phyloP scores from a whole-genome alignment of 352 stramenopile species.

The Phytophthora pistaciae region DNA sequence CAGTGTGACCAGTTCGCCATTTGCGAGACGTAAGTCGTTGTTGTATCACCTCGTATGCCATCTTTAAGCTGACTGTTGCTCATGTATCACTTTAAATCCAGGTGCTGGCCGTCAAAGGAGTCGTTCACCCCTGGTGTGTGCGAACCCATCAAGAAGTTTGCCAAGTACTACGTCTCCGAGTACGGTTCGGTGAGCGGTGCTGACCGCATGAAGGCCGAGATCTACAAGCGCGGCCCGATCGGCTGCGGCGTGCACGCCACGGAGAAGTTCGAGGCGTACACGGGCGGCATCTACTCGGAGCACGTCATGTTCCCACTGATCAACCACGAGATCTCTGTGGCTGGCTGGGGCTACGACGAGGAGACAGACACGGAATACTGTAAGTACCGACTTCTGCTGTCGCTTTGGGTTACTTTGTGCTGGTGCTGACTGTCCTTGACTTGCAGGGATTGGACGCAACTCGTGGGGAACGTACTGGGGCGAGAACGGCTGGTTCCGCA shows the following conservation, averaged over 20 bases:
- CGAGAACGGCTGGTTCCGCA: constrained; percentile 93
- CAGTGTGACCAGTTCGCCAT: constrained; percentile 79
- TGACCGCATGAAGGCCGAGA: constrained; percentile 93
- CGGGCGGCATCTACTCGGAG: constrained; percentile 86
- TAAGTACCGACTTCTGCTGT: constrained; percentile 36
- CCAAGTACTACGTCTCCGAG: constrained; percentile 92
- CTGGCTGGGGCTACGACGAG: constrained; percentile 89
- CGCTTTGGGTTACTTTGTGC: neutral
- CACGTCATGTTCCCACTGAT: constrained; percentile 83
- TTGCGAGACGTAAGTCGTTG: constrained; percentile 77
- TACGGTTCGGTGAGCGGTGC: constrained; percentile 89
- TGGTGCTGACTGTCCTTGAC: neutral
- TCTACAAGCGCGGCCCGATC: constrained; percentile 92
- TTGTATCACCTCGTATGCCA: neutral
- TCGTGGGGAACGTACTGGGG: constrained; percentile 95
- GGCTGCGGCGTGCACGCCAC: constrained; percentile 91
- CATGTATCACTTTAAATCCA: constrained; percentile 19
- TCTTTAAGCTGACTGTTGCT: constrained; percentile 6
- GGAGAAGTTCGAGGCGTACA: constrained; percentile 85
- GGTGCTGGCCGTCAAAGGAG: constrained; percentile 89
- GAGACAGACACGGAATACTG: constrained; percentile 92
- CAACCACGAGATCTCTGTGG: constrained; percentile 92
- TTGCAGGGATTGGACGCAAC: constrained; percentile 89
- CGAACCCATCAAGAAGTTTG: constrained; percentile 87
- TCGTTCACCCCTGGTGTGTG: constrained; percentile 88